Evolutionary conservation across 2,329 filamentous ascomycete genomes (phyloP), one percentile per base, ranked within the genome.

Genomic region (Penicillium sp.): DNA sequence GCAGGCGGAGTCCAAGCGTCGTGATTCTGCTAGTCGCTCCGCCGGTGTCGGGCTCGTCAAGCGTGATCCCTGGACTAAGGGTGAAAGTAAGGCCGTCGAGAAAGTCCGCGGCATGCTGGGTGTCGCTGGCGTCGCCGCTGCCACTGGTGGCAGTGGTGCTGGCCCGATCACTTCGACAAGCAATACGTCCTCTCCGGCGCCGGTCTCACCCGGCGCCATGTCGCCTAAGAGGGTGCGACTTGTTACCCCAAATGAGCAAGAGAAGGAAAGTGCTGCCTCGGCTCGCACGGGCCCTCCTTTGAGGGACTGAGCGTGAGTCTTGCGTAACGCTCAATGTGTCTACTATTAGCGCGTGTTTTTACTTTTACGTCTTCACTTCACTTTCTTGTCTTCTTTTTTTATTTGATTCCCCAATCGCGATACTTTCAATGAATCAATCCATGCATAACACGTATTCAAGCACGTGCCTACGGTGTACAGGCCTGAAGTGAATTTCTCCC

Each of bases 81-180:
- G 73, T 6, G 76, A 79, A 60, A 80, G 78, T 51, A 77, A 74
- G 48, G 78, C 78, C 15, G 77, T 79, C 23, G 77, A 79, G 57
- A 77, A 77, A 58, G 76, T 77, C 23, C 69, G 78, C 31, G 77
- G 75, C 8, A 77, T 78, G 70, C 64, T 80, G 9, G 72, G 74
- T 19, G 68, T 70, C 56, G 66, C 68, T 27, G 65, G 65, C 17
- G 60, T 79, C n/a, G 70, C 72, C n/a, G 68, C 70, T 49, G 65
- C 67, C 39, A 64, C 68, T 21, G 65, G 68, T 38, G 58, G 63
- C 36, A 70, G 67, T 29, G 66, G 67, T 38, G 64, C 66, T 31
- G 63, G 61, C 5, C 57, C 62, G 7, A 62, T 62, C 39, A 49
- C 58, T 25, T 60, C 62, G 25, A 54, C 61, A 23, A 61, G 60